Conservation (phyloP, 2,329 filamentous ascomycete species). For the Aciculosporium take region DNA sequence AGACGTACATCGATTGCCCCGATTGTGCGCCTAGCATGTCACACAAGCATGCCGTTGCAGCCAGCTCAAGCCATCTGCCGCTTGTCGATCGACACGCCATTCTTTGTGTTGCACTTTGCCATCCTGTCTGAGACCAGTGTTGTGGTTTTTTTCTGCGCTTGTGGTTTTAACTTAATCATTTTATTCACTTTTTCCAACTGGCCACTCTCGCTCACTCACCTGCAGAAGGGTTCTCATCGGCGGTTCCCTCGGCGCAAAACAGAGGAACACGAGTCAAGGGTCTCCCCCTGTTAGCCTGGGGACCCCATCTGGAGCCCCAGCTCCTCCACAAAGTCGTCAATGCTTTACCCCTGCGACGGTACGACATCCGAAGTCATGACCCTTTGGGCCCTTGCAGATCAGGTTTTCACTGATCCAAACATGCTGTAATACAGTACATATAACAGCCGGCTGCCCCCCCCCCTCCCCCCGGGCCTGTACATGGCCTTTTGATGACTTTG, state of each 20-base stretch:
- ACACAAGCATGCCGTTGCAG: not conserved
- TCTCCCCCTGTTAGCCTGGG: not conserved
- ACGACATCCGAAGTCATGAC: not conserved
- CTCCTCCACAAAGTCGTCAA: constrained; percentile 5
- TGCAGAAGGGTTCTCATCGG: too few relatives aligned
- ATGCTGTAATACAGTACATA: not conserved
- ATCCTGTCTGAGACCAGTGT: too few relatives aligned
- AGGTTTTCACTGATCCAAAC: too few relatives aligned
- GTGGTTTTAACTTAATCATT: too few relatives aligned
- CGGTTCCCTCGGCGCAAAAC: not conserved
- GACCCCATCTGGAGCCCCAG: constrained; percentile 5
- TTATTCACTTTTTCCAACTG: too few relatives aligned
- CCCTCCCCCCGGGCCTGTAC: not conserved
- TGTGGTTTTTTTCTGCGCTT: too few relatives aligned
- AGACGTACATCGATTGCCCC: too few relatives aligned
- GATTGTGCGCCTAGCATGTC: not conserved
- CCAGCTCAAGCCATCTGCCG: not conserved
- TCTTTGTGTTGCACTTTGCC: not conserved
- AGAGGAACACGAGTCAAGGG: not conserved
- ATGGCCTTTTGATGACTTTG: not conserved
- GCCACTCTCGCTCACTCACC: too few relatives aligned
- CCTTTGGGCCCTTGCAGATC: too few relatives aligned
- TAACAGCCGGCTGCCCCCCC: not conserved
- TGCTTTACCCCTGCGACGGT: not conserved
- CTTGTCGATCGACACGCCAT: not conserved